phyloP scores from a whole-genome alignment of 2,329 filamentous ascomycete genomes.

The Alternaria brassicicola region DNA sequence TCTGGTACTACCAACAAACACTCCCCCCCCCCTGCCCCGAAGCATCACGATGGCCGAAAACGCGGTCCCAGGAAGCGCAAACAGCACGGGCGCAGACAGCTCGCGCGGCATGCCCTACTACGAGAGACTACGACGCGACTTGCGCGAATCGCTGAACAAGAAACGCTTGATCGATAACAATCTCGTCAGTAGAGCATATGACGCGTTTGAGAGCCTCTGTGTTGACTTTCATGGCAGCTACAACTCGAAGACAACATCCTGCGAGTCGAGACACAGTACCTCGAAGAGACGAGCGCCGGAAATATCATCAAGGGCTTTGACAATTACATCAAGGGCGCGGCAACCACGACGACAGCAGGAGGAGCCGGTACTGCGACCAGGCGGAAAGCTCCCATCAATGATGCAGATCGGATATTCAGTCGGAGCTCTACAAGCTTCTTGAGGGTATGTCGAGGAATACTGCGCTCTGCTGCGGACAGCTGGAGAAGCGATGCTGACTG shows the following conservation, averaged over 20 bases:
- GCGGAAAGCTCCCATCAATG: constrained; percentile 66
- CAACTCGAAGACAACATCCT: constrained; percentile 80
- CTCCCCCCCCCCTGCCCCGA: too few species aligned
- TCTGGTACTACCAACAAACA: not conserved
- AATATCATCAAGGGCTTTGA: constrained; percentile 99
- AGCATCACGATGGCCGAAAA: constrained; percentile 57
- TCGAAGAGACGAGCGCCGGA: constrained; percentile 81
- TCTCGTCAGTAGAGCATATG: constrained; percentile 53
- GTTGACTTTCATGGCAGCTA: constrained; percentile 50
- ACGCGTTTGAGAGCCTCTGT: constrained; percentile 6
- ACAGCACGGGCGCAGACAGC: constrained; percentile 51
- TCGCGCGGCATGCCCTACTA: constrained; percentile 68
- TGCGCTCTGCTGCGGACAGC: not conserved
- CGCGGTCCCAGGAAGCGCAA: constrained; percentile 47
- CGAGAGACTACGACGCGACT: constrained; percentile 71
- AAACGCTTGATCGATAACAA: constrained; percentile 68
- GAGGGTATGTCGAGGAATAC: constrained; percentile 36
- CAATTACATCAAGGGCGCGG: constrained; percentile 90
- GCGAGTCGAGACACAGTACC: constrained; percentile 82
- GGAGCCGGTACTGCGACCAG: constrained; percentile 56
- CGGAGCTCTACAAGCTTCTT: constrained; percentile 50
- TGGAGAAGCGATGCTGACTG: constrained; percentile 19
- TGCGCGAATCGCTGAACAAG: constrained; percentile 70
- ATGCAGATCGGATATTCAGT: constrained; percentile 75
- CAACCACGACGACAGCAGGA: constrained; percentile 60